phyloP scores from a whole-genome alignment of 75 land plant genomes.

The Picea glauca region DNA sequence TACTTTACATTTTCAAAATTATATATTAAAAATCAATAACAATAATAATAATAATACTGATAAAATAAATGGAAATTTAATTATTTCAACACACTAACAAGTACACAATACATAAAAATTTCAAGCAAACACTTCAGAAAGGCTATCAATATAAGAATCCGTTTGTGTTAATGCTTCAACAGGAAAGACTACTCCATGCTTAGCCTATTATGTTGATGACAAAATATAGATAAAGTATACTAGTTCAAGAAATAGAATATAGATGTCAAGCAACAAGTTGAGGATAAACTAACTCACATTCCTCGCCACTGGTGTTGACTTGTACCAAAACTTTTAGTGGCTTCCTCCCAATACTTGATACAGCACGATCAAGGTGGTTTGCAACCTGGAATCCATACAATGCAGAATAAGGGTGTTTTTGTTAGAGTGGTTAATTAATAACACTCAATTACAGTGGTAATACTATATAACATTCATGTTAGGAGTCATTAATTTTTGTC shows the following conservation, averaged over 20 bases:
- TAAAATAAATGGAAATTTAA: too few relatives aligned
- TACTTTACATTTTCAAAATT: background rate
- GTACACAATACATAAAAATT: background rate
- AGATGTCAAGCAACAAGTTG: background rate
- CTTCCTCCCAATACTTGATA: slow-evolving; percentile 60
- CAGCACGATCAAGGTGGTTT: slow-evolving; percentile 66
- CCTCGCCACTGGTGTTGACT: slow-evolving; percentile 98
- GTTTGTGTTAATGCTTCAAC: background rate
- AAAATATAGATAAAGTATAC: background rate
- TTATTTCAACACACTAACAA: background rate
- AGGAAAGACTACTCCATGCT: background rate
- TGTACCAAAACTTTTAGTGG: slow-evolving; percentile 92
- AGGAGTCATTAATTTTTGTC: too few relatives aligned
- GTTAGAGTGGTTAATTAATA: too few relatives aligned
- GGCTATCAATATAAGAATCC: background rate
- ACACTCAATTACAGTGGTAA: too few relatives aligned
- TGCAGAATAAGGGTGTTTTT: too few relatives aligned
- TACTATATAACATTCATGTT: too few relatives aligned
- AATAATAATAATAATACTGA: too few relatives aligned
- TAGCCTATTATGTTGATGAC: background rate
- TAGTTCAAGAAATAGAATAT: background rate
- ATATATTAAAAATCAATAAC: background rate
- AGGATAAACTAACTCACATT: slow-evolving; percentile 48
- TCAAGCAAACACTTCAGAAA: background rate
- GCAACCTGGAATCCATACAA: slow-evolving; percentile 56